Percentiles rank a stretch among this genome's conserved stretches.
phyloP scores from a whole-genome alignment of 2,329 filamentous ascomycete species.

The Teratosphaeria gauchensis region DNA sequence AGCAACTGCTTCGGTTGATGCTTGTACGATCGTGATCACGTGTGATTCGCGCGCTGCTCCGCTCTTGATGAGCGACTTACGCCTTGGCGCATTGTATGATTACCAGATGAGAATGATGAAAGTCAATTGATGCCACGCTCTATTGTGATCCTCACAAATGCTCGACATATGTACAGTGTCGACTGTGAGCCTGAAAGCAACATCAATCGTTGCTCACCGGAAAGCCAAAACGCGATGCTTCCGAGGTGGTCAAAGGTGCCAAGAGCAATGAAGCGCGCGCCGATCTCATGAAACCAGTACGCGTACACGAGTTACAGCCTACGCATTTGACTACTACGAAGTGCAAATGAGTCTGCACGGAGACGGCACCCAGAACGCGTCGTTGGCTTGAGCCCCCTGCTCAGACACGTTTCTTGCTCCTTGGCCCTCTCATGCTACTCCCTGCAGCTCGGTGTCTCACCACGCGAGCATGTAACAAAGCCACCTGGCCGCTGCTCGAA shows the following conservation, averaged over 20 bases:
- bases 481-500: conserved; percentile 2
- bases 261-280: neutral
- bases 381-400: neutral
- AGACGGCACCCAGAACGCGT: neutral
- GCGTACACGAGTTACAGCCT: neutral
- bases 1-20: neutral
- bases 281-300: neutral
- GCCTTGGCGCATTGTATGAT: neutral
- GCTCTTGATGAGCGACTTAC: neutral
- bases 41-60: neutral
- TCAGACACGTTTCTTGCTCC: neutral
- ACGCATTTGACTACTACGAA: neutral
- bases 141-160: no score
- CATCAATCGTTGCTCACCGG: neutral
- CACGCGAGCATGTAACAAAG: conserved; percentile 2
- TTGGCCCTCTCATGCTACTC: neutral
- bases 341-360: neutral
- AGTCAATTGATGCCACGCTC: no score
- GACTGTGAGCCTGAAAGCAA: neutral
- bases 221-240: neutral
- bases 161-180: neutral
- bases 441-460: conserved; percentile 1
- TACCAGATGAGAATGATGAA: no score
- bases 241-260: neutral
- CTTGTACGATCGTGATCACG: neutral